Base-by-base conservation (phyloP, 108 stramenopile species). In the Nitzschia inconspicua region DNA sequence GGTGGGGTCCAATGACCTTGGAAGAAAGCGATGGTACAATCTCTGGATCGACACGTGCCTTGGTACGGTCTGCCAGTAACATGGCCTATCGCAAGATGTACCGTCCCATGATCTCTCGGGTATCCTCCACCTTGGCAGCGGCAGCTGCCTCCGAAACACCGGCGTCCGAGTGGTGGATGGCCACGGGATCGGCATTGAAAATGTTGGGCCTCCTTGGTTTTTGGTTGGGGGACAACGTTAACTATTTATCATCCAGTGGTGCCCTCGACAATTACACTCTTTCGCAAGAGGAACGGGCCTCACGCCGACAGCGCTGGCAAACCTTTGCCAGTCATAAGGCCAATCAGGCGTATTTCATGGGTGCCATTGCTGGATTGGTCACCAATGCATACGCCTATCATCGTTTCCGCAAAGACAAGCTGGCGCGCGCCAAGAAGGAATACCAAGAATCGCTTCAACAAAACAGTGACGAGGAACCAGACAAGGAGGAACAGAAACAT, bases 141-240 rank as follows among this genome's bases (percentile, higher is more conserved):
- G 18, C 34, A 49, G 44, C 20, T 16, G 36, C 42, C 13, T 25
- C 1, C 16, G 34, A 57, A 36, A 14, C 47, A 48, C 43, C 68
- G 40, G 14, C 72, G 2, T 64, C 65, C 10, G 63, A 65, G 24
- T 52, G 69, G 37, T 80, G 78, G 75, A 88, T 75, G 50, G 57
- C 78, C 19, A 51, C 81, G 29, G 78, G 83, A 7, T 39, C 71
- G 18, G 68, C 83, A 9, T 13, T 82, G 24, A 89, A 93, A 63
- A 63, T 86, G 9, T 7, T 84, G 9, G 81, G 87, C 29, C 63
- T 94, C 54, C 50, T 80, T 56, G 82, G 84, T 13, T 94, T 85
- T 51, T 90, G 80, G 83, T 65, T 78, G 6, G 85, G 75, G 22
- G 93, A 94, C 54, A 94, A 94, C 47, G 19, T 86, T 5, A 73